Base-by-base conservation (phyloP, 2,329 filamentous ascomycete genomes). In the Diaporthe amygdali region DNA sequence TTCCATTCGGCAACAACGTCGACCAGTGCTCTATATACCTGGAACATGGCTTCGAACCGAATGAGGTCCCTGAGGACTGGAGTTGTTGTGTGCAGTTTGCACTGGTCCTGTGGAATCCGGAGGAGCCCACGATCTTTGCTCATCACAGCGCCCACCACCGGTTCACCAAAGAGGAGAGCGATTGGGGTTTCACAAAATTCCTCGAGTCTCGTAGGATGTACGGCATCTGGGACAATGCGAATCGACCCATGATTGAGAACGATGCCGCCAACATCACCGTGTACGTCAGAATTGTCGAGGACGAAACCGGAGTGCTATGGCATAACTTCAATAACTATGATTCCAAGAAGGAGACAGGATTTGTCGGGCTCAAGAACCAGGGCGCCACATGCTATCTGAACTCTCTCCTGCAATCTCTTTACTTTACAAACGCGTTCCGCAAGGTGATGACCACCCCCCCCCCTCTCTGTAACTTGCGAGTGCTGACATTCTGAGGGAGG, bases 101-200 rank as follows among this genome's bases (percentile, higher is more conserved):
- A 71, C 87, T 99, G 61, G 96, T 98, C 5, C 86, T 99, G 68
- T 98, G 94, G 92, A 99, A 98, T 81, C 92, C 93, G 55, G 94
- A 96, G 78, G 94, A 98, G 77, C 96, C 96, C n/a, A 91, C 91
- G 74, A 89, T 98, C 76, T 94, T 93, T 81, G 87, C 88, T 64
- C 93, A 97, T 77, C 91, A 94, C 84, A 89, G 86, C 52, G 96
- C 96, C n/a, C 94, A 95, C 76, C 96, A 99, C 80, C 93, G 96
- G 71, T 99, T 98, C 82, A 98, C 95, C 5, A 94, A 93, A 74
- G 96, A 98, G 52, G 96, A 99, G 82, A 95, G 94, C 30, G 96
- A 99, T 78, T 99, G 96, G 96, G 96, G 96, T 1, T 99, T 99
- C 81, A 99, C 96, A n/a, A 88, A 96, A 69, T 99, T 98, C 79